Evolutionary conservation across 345 rosid genomes (phyloP), one percentile per base, ranked within the genome.

Genomic region (Barbarea vulgaris): DNA sequence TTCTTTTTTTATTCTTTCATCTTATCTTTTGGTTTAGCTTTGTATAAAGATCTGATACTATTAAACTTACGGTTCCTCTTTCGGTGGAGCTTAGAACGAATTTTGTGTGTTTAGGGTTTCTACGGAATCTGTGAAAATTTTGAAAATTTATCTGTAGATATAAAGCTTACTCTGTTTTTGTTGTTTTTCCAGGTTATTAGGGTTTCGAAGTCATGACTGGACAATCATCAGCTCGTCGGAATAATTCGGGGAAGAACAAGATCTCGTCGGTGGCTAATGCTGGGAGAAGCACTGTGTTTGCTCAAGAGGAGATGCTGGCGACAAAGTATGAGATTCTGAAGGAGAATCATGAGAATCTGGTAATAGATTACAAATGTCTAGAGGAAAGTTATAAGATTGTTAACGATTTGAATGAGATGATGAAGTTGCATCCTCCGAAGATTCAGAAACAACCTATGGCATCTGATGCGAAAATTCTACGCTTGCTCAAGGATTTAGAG

Each of bases 321-420:
- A 71, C 63, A 17, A 31, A 22, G 21, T 9, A 71, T 41, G 62
- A 71, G 4, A 77, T 19, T 22, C 68, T 71, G 14, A 47, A 14
- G 72, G 76, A 77, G 67, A 3, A 77, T 5, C 21, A 77, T 30
- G 76, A 64, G 61, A 56, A 0, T 21, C 58, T 77, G 56, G 9
- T 44, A 6, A 6, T n/a, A 24, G 77, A 77, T 21, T 64, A 57
- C 62, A 27, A 30, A 8, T 8, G n/a, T 30, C 57, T 77, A 0
- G 14, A 50, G 30, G n/a, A 28, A 59, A 57, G 25, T 0, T 66
- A 1, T 13, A 48, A 72, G 24, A 21, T 9, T 48, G 11, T 44
- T 1, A 36, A 18, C 0, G 77, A 71, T 0, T 7, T 65, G 56
- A 48, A 58, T 17, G 39, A 13, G 55, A 5, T 8, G n/a, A 31